Evolutionary conservation across 495 filamentous ascomycete genomes (phyloP), one percentile per base, ranked within the genome.

Genomic region (Daldinia grandis): DNA sequence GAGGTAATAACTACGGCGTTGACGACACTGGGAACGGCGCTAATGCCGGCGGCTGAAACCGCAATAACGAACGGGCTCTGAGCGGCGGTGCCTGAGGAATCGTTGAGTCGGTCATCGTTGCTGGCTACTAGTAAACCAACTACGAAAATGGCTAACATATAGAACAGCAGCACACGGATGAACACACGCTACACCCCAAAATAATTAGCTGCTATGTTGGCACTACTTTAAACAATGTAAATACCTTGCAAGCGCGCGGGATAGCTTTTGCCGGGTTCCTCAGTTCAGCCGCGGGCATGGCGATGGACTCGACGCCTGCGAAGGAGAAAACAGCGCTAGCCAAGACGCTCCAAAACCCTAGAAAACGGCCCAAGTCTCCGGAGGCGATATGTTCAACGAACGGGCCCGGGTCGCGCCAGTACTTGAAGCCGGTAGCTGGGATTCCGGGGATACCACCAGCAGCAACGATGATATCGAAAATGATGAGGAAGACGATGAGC

Each of bases 31-130:
- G 87, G 84, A 15, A 93, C 83, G 7, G 83, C 85, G 0, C 80
- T 81, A 49, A 92, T 88, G 42, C 89, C 89, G 0, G 90, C 91
- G 12, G 85, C 79, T n/a, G 82, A 78, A 28, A 91, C 87, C 0
- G 91, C 89, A 47, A 93, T 84, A 0, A 92, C 91, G 66, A 93
- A 91, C 4, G 91, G 91, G n/a, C 84, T 91, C 53, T 87, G 89
- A 28, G 87, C 86, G 58, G 86, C 71, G 62, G 68, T 76, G 78
- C 81, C 69, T 73, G 84, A 71, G 76, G 83, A 77, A 4, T 82
- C 78, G 40, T 88, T 85, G 53, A 92, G 83, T 37, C 82, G 87
- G 0, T 86, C 82, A 50, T 85, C 82, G 64, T 87, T 82, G 58
- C 84, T 86, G 0, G 88, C 84, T 0, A 94, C 86, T n/a, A 93